phyloP scores from a whole-genome alignment of 1,284 basidiomycete species.

The Trichosporon sp. region DNA sequence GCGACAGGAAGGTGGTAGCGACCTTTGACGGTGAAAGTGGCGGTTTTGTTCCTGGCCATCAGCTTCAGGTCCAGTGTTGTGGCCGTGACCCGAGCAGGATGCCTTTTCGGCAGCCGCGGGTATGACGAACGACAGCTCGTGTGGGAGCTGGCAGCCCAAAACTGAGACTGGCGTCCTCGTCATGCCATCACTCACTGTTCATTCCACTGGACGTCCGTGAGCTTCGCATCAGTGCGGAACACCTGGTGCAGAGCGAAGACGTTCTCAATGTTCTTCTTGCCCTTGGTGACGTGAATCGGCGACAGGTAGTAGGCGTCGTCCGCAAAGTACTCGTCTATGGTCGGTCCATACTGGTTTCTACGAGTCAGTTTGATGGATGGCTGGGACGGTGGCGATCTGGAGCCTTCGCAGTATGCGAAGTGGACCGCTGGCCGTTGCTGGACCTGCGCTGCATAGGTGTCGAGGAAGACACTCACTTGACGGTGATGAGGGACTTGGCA shows the following conservation, averaged over 20 bases:
- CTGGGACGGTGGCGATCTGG: too few relatives aligned
- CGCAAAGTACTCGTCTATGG: conserved; percentile 35
- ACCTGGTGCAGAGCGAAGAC: conserved; percentile 21
- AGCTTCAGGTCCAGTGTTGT: too few relatives aligned
- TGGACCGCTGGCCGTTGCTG: neutral
- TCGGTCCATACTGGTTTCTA: conserved; percentile 29
- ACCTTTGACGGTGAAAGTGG: conserved; percentile 23
- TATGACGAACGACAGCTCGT: neutral
- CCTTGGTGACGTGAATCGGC: conserved; percentile 18
- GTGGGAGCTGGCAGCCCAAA: neutral
- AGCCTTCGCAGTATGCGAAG: too few relatives aligned
- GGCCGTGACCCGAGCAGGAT: too few relatives aligned
- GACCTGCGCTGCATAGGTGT: neutral
- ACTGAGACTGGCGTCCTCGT: too few relatives aligned
- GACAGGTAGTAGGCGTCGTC: conserved; percentile 25
- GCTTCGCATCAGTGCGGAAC: conserved; percentile 17
- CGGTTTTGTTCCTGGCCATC: conserved; percentile 21
- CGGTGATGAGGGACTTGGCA: neutral
- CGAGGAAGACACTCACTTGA: conserved; percentile 2
- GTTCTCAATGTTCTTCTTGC: conserved; percentile 32
- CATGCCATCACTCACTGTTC: conserved; percentile 33
- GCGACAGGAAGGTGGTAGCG: conserved; percentile 22
- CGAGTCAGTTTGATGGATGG: neutral
- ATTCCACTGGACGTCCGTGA: conserved; percentile 32
- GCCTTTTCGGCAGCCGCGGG: neutral